Evolutionary conservation across 208 protist species (phyloP), one percentile per base, ranked within the genome.

Genomic region (Leishmania arabica): DNA sequence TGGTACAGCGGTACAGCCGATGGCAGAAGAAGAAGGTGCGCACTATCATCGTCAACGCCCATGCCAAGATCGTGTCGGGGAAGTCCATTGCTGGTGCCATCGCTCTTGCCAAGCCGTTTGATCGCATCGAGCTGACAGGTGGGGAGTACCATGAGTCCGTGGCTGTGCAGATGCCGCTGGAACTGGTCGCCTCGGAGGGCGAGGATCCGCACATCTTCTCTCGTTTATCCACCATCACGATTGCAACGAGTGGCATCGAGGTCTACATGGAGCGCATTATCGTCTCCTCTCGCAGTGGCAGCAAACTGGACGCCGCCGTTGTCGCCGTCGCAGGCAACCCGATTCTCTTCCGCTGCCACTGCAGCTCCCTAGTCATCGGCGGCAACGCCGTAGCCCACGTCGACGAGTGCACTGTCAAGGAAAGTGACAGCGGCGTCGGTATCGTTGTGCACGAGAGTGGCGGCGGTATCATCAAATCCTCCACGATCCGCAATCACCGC

Each of bases 1-100:
- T 94, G 6, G 89, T 93, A 77, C 87, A 96, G 76, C 92, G 92
- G 53, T 92, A 90, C 82, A 96, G 93, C 79, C 72, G 75, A 56
- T 98, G 95, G 95, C 93, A 96, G 73, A 96, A 95, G 53, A 95
- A 95, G 74, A 95, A 92, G 62, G 95, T 98, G 1, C 91, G 92
- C 19, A 96, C 95, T 4, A 93, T 96, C 65, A 70, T 96, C 27
- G 95, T 98, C 56, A 98, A 96, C 64, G 77, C 89, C 11, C 91
- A 90, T 78, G 85, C 91, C 69, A 93, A 93, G 69, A 84, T 80
- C 21, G 64, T 87, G 1, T 81, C 84, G 17, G 83, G 91, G 21
- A 88, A 90, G 47, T 93, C 87, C 68, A 93, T 98, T 79, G 72
- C 81, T 1, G 82, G 81, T 45, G 95, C 93, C 62, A 78, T 98